These are phyloP conservation scores for Calocybe cyanea DNA, from an alignment of 768 basidiomycete genomes.

Conservation along the genomic window DNA sequence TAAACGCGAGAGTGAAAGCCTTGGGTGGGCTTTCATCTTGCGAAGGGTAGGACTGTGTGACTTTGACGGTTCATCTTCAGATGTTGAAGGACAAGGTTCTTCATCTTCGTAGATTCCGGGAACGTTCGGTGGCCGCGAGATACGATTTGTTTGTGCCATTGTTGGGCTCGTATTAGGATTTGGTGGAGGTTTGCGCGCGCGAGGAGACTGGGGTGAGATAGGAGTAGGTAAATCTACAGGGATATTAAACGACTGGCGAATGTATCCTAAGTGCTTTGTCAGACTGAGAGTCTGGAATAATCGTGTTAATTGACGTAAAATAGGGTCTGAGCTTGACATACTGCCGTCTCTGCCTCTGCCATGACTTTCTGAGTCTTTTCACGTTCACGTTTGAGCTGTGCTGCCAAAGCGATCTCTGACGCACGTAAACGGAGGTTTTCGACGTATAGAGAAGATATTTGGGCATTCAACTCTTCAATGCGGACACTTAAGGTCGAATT, in stretches of 20 bases:
- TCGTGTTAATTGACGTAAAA: slow-evolving; percentile 12
- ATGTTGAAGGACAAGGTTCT: slow-evolving; percentile 44
- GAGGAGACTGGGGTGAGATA: slow-evolving; percentile 44
- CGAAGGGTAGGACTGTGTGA: slow-evolving; percentile 36
- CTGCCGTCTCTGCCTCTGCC: slow-evolving; percentile 71
- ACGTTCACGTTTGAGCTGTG: slow-evolving; percentile 77
- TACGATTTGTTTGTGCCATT: slow-evolving; percentile 49
- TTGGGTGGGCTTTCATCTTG: slow-evolving; percentile 44
- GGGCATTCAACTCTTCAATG: slow-evolving; percentile 79
- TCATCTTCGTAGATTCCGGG: slow-evolving; percentile 70
- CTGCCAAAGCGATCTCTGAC: slow-evolving; percentile 70
- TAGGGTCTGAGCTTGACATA: slow-evolving; percentile 27
- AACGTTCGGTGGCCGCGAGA: slow-evolving; percentile 62
- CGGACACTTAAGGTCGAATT: slow-evolving; percentile 83
- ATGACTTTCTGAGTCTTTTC: slow-evolving; percentile 73
- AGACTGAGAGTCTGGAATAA: slow-evolving; percentile 48
- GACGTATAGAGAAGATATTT: slow-evolving; percentile 76
- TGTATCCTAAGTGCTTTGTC: slow-evolving; percentile 58
- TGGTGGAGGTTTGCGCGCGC: slow-evolving; percentile 43
- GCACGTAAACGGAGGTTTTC: slow-evolving; percentile 82
- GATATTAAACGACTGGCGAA: slow-evolving; percentile 62
- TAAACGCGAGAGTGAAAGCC: slow-evolving; percentile 44
- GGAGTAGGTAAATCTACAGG: slow-evolving; percentile 27
- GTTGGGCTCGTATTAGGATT: slow-evolving; percentile 31
- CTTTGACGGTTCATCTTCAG: slow-evolving; percentile 37